Evolutionary conservation across 805 yeast species (phyloP), one percentile per base, ranked within the genome.

Genomic region (Nakazawaea pomicola): DNA sequence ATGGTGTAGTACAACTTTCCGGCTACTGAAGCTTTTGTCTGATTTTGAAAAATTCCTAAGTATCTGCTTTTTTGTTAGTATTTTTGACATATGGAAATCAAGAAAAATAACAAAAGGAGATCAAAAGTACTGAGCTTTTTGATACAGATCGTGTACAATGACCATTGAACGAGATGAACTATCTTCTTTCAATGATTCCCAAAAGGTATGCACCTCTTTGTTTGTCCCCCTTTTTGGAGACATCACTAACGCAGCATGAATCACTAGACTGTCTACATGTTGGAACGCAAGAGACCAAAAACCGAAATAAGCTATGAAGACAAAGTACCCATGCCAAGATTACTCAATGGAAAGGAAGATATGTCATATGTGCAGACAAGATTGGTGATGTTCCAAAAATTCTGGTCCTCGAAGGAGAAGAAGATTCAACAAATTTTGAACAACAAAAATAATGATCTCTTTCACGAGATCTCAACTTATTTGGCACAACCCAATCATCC

Each of bases 271-370:
- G 40, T 43, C 15, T 43, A 44, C 15, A 16, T 46, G 30, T 18
- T 44, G 31, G 31, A 35, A 20, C 30, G 21, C 3, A 29, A 33
- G 6, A 20, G 10, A 25, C 14, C 11, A 12, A 6, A 21, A 24
- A 12, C 27, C 45, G 9, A 48, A 47, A 29, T 50, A 50, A 30
- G 44, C 42, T 36, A 55, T 3, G 50, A 48, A 6, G 45, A 52
- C 5, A 19, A 48, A 3, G 46, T 60, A 6, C 77, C 78, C 10
- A 70, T 74, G 54, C 60, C 67, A 6, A 53, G 58, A 34, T 53
- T 74, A 6, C 45, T 72, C 29, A 62, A 64, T 14, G 78, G 76
- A 1, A 46, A 58, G 12, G 80, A 75, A 49, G 60, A 72, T 1
- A 41, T 49, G 4, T 58, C 54, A 1, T 61, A 65, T 40, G 60